Evolutionary conservation across 495 filamentous ascomycete species (phyloP), one percentile per base, ranked within the genome.

Genomic region (Penicillium chermesinum): DNA sequence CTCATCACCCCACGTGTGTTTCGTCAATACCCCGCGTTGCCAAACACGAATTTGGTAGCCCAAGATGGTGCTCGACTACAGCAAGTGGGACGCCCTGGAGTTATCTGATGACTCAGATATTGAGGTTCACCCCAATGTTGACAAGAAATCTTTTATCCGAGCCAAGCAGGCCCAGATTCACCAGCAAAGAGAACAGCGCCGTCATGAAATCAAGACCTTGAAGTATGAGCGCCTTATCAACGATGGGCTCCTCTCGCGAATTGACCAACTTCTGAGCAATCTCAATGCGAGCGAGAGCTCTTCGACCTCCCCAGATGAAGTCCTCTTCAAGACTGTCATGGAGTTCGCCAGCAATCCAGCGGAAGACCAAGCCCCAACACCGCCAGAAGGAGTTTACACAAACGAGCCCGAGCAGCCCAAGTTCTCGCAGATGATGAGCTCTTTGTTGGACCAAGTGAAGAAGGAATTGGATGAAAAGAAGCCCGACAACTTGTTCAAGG

Each of bases 131-230:
- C 93, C 94, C 47, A 98, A 98, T 71, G 93, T 98, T 66, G 93
- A 98, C 72, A 98, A 98, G 62, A 83, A 85, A 2, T 97, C 93
- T 45, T 98, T 98, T 71, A 98, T 98, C 65, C 88, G 93, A 44
- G 93, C 93, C 46, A 98, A 97, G 73, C 93, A 96, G 69, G 83
- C 86, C 60, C 89, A 97, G 65, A 98, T 98, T 62, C 93, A 98
- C 63, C 79, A 86, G 60, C 84, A 96, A 62, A 85, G 93, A 36
- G 73, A 79, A 46, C 83, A 89, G 55, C 87, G 93, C 44, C 86
- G 84, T 55, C 80, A 87, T 59, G 83, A 95, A 61, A 97, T 98
- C 63, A 80, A 86, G 58, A 95, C 90, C 2, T 73, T 91, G 53
- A 91, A 90, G 70, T 96, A 91, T 66, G 91, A 98, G 69, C 85